Base-by-base conservation (phyloP, 305 asterid genomes). In the Fraxinus latifolia region DNA sequence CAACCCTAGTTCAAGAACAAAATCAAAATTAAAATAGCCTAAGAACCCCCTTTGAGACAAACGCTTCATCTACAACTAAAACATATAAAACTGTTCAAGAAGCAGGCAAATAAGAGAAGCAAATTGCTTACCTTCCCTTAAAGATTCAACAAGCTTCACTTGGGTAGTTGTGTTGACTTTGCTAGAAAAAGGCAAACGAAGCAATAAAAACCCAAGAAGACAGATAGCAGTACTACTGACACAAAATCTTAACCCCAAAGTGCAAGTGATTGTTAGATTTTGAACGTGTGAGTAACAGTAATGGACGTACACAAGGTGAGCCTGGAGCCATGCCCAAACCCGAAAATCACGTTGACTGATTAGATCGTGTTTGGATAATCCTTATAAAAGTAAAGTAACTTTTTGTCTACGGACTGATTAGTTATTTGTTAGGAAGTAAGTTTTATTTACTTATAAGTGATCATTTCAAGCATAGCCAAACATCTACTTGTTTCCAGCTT, bases 121-220 rank as follows among this genome's bases (percentile, higher is more conserved):
- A 29, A 14, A n/a, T 32, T 23, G n/a, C 37, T 80, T 60, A 71
- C 78, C 7, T 15, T 34, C 25, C 47, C 27, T 36, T 33, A 11
- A 37, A 34, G 80, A 62, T 44, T 47, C 81, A 83, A 55, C 25
- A 79, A 68, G 77, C 33, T 67, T 21, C 75, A 58, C 83, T 81
- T 65, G 47, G 84, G 82, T 74, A 74, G 87, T 82, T 88, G 91
- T 83, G 86, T 81, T 81, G 77, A 77, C 84, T 82, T 76, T 25
- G 75, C 80, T 75, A 72, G 12, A n/a, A 77, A 3, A 3, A 27
- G 29, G 84, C 32, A 84, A 84, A 77, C 6, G 42, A 27, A 68
- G n/a, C n/a, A 29, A 68, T 14, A 14, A 68, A 15, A 68, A 2
- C 75, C 39, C 39, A 68, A 29, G 75, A 68, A 68, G 21, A 29